Evolutionary conservation across 495 filamentous ascomycete genomes (phyloP).

Genomic region (Xylaria sp.): DNA sequence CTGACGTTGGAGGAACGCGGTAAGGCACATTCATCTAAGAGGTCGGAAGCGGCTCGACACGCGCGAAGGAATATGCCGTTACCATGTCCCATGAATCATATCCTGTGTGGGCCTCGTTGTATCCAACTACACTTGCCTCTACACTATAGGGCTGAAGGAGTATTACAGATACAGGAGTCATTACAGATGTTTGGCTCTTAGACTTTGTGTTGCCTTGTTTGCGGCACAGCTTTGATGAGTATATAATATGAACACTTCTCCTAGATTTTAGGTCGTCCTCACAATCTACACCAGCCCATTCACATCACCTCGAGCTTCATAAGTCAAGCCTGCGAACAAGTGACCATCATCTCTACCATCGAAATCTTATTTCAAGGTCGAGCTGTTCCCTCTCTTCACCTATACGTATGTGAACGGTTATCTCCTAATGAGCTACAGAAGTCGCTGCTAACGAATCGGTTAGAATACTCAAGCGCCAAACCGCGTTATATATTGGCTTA

Average conservation of each 20-base stretch:
- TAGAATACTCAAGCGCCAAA: background rate
- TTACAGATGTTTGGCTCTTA: background rate
- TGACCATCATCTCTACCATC: background rate
- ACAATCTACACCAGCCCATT: conserved; percentile 2
- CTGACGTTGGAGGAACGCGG: conserved; percentile 24
- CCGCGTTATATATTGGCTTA: background rate
- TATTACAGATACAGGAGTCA: conserved; percentile 4
- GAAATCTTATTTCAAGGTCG: background rate
- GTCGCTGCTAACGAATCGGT: background rate
- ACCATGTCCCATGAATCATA: background rate
- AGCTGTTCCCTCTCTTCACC: background rate
- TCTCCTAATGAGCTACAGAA: background rate
- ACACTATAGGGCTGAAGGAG: conserved; percentile 27
- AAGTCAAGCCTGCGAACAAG: background rate
- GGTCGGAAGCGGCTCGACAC: conserved; percentile 12
- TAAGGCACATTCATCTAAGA: conserved; percentile 24
- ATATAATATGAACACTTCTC: conserved; percentile 22
- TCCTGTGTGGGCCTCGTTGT: conserved; percentile 21
- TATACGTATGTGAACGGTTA: conserved; percentile 4
- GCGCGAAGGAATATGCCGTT: conserved; percentile 14
- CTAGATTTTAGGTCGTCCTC: background rate
- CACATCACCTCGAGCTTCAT: background rate
- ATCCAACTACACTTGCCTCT: background rate
- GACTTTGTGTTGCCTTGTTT: background rate
- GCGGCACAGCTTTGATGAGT: background rate